These are phyloP conservation scores for Capillidium heterosporum DNA, from an alignment of 371 early-diverging fungal species.

Conservation along the genomic window DNA sequence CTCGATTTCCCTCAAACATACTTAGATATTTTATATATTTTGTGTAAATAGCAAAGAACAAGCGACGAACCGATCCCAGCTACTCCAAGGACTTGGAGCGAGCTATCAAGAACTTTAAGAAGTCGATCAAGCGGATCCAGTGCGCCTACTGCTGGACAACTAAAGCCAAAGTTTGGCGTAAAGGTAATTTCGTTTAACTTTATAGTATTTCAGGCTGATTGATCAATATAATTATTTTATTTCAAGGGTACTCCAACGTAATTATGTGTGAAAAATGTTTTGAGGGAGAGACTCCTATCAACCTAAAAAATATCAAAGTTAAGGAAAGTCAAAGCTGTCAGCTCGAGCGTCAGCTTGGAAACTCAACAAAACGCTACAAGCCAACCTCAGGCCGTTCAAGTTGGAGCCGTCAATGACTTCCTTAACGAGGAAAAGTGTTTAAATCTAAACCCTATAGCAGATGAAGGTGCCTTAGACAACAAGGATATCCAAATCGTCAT, in stretches of 20 bases:
- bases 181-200: constrained; percentile 11
- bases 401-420: constrained; percentile 14
- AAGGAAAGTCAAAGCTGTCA: no score
- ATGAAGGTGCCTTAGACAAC: no score
- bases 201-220: constrained; percentile 10
- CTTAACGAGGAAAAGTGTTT: constrained; percentile 3
- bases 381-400: no score
- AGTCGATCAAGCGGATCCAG: constrained; percentile 15
- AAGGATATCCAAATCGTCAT: not conserved
- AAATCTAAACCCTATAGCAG: no score
- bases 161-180: constrained; percentile 21
- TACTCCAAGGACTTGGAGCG: not conserved
- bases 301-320: no score
- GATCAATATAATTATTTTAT: no score
- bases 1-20: no score
- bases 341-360: no score
- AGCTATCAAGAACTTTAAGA: constrained; percentile 1
- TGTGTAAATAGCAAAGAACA: no score
- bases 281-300: constrained; percentile 21
- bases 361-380: no score
- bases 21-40: no score
- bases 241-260: constrained; percentile 50
- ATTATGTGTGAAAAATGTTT: constrained; percentile 72
- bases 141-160: constrained; percentile 25
- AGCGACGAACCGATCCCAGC: no score